Evolutionary conservation across 208 protist genomes (phyloP), one percentile per base, ranked within the genome.

Genomic region (Acanthamoeba triangularis): DNA sequence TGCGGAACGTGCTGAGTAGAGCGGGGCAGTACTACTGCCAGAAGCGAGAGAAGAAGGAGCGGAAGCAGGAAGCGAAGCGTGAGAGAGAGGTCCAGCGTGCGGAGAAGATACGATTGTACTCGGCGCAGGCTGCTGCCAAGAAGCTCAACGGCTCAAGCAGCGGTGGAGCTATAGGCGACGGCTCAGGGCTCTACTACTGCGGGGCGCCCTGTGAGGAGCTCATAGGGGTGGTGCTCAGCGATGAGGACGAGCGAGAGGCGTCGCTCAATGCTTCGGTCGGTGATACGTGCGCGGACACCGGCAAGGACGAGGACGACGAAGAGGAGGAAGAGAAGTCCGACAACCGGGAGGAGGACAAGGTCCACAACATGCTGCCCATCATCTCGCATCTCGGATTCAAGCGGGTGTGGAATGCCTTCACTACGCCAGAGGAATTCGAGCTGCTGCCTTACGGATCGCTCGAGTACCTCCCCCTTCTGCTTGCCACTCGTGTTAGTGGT

Each of bases 101-200:
- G 5, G 80, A 88, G 80, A 88, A 88, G 80, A 88, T 88, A 11
- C 80, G 80, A 10, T 8, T 88, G 25, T 88, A 88, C 47, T 35
- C 44, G 8, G 41, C 44, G 3, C 80, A 63, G 25, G 35, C 52
- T 10, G 80, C 49, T 4, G 44, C 44, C 49, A 88, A 72, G 30
- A 10, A 88, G 20, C 28, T 88, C 7, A 25, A n/a, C 67, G 23
- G 72, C 37, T 10, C 74, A 4, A 37, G 35, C 37, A 67, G 61
- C 25, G 25, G 61, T n/a, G 61, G 54, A 25, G 54, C 54, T 23
- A 13, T 23, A 33, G 25, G 14, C 25, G 69, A 78, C 33, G 72
- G 4, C 30, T 10, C 37, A 16, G 41, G 37, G 16, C 11, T 52
- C 35, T 35, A 76, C 18, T 28, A 33, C 65, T 28, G 30, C 33